Evolutionary conservation across 768 basidiomycete genomes (phyloP).

Genomic region (Lactarius evosmus): DNA sequence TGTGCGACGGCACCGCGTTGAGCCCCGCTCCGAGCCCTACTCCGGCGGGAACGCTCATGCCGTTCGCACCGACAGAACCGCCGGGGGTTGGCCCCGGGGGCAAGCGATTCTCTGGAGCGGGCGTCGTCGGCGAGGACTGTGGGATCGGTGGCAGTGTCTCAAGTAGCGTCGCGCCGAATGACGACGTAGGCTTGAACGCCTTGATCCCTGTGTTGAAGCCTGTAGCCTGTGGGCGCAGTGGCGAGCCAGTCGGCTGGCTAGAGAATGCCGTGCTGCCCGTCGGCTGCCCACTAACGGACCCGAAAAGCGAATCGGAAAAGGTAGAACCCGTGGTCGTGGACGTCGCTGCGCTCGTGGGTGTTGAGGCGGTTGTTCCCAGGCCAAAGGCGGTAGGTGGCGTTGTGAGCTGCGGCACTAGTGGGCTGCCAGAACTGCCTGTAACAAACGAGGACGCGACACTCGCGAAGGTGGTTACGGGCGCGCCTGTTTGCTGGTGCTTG

Average conservation of each 20-base stretch:
- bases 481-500: conserved; percentile 28
- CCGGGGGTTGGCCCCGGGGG: background rate
- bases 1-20: background rate
- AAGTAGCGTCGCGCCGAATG: conserved; percentile 50
- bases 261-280: conserved; percentile 44
- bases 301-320: conserved; percentile 48
- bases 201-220: conserved; percentile 48
- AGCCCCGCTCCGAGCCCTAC: conserved; percentile 5
- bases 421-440: conserved; percentile 38
- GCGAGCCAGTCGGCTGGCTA: conserved; percentile 30
- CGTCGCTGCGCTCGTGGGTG: conserved; percentile 24
- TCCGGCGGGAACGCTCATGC: background rate
- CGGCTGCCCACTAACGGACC: conserved; percentile 48
- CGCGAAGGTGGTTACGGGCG: conserved; percentile 44
- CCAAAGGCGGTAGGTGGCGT: conserved; percentile 27
- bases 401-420: conserved; percentile 17
- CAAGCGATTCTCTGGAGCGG: conserved; percentile 29
- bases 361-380: conserved; percentile 3
- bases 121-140: conserved; percentile 50
- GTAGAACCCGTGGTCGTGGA: conserved; percentile 44
- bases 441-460: conserved; percentile 74
- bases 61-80: background rate
- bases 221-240: conserved; percentile 42
- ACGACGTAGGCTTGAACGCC: conserved; percentile 52
- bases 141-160: conserved; percentile 64